Conservation (phyloP, 345 rosid species). For the Brassica rapa region DNA sequence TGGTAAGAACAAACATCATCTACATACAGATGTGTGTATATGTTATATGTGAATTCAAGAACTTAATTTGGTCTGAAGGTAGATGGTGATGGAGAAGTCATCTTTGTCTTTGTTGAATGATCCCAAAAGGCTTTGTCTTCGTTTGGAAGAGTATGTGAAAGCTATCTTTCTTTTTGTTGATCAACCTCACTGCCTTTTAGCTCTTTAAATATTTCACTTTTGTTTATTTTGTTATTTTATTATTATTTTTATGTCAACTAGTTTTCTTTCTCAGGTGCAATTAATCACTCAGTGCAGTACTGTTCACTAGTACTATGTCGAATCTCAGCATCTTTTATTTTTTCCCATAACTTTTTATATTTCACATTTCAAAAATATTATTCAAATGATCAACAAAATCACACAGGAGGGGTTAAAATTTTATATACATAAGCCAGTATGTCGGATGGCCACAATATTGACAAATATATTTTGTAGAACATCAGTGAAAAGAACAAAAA, state of each 20-base stretch:
- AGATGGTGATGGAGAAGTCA: not conserved
- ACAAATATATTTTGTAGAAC: constrained; percentile 12
- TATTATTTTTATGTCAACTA: not conserved
- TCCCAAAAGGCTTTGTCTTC: not conserved
- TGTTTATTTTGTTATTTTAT: not conserved
- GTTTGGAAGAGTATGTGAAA: constrained; percentile 17
- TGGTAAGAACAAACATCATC: constrained; percentile 35
- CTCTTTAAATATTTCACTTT: constrained; percentile 17
- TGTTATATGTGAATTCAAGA: constrained; percentile 15
- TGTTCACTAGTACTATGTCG: constrained; percentile 19
- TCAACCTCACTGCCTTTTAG: constrained; percentile 18
- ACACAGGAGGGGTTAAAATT: not conserved
- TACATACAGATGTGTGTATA: not conserved
- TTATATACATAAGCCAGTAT: not conserved
- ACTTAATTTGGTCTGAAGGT: constrained; percentile 24
- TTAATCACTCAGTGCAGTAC: constrained; percentile 6
- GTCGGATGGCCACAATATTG: constrained; percentile 7
- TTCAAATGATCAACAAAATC: not conserved
- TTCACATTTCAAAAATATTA: not conserved
- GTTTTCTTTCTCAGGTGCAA: constrained; percentile 17
- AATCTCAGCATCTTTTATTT: constrained; percentile 31
- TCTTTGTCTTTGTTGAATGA: constrained; percentile 1
- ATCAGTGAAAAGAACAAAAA: not conserved
- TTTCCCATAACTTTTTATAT: not conserved
- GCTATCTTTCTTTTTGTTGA: constrained; percentile 26